phyloP scores from a whole-genome alignment of 306 rosid species.

The Echinosophora koreensis region DNA sequence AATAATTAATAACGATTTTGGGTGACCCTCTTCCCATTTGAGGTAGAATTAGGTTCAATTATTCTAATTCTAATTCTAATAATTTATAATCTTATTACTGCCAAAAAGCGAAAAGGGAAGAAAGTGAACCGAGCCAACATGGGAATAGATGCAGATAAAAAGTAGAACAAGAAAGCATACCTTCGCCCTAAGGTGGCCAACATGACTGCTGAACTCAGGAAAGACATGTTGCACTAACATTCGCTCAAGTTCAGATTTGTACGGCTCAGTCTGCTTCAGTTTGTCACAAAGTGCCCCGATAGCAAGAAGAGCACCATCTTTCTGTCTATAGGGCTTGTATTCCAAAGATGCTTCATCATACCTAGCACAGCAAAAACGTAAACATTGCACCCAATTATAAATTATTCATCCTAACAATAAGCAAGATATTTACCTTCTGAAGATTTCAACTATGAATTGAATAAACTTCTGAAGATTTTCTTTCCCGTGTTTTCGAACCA shows the following conservation, averaged over 20 bases:
- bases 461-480: conserved; percentile 93
- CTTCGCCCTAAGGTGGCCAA: conserved; percentile 99
- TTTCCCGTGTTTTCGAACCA: conserved; percentile 93
- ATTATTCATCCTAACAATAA: background rate
- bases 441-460: conserved; percentile 82
- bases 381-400: conserved; percentile 33
- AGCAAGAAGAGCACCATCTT: conserved; percentile 98
- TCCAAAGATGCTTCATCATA: conserved; percentile 82
- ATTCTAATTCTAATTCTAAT: background rate
- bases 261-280: conserved; percentile 93
- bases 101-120: background rate
- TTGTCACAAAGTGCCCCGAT: conserved; percentile 98
- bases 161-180: conserved; percentile 48
- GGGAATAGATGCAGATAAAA: conserved; percentile 11
- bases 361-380: conserved; percentile 53
- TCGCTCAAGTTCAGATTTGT: conserved; percentile 92
- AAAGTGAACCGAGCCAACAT: background rate
- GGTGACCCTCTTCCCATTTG: no score
- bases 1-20: no score
- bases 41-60: no score
- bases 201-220: conserved; percentile 92
- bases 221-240: conserved; percentile 98
- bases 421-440: conserved; percentile 67
- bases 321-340: conserved; percentile 87
- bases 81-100: background rate